Base-by-base conservation (phyloP, 495 filamentous ascomycete species). In the Penicillium taxi region DNA sequence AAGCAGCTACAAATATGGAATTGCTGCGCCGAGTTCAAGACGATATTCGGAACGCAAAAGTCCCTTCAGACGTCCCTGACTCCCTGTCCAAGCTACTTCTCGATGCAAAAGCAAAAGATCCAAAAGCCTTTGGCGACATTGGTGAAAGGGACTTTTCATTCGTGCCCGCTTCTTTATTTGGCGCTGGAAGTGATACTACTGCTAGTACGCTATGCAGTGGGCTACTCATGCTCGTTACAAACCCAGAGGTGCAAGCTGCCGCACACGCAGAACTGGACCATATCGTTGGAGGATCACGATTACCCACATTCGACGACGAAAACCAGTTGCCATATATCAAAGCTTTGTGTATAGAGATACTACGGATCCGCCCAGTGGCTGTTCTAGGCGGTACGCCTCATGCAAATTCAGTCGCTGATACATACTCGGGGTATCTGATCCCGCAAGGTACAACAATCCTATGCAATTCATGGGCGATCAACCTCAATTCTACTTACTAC, bases 121-220 rank as follows among this genome's bases (percentile, higher is more conserved):
- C 54, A 13, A 42, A 48, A 16, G 56, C 61, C 0, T 55, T 56
- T 13, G 58, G 52, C 6, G 37, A 26, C n/a, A 48, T 59, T 2
- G 44, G 60, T 30, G 57, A 61, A 30, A 35, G 39, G n/a, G 48
- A 51, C 25, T 61, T 81, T 4, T 81, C 53, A 7, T 67, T 69
- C 39, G 52, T 67, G 17, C 47, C 59, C 6, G 65, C 61, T 15
- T 59, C 65, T 39, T 52, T 55, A 0, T 24, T 81, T 39, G 76
- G 74, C 2, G 78, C 78, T 9, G 78, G 78, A 9, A 70, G 72
- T n/a, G 78, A 82, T 50, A 82, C 78, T 4, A 75, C 75, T 32
- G 58, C 76, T 6, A 73, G 73, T 24, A 80, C 78, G 0, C 58
- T 82, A 19, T 69, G 70, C 47, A 73, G 67, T 12, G 78, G 76